These are phyloP conservation scores for Stygiomarasmius scandens DNA, from an alignment of 1,284 basidiomycete genomes.

Conservation along the genomic window DNA sequence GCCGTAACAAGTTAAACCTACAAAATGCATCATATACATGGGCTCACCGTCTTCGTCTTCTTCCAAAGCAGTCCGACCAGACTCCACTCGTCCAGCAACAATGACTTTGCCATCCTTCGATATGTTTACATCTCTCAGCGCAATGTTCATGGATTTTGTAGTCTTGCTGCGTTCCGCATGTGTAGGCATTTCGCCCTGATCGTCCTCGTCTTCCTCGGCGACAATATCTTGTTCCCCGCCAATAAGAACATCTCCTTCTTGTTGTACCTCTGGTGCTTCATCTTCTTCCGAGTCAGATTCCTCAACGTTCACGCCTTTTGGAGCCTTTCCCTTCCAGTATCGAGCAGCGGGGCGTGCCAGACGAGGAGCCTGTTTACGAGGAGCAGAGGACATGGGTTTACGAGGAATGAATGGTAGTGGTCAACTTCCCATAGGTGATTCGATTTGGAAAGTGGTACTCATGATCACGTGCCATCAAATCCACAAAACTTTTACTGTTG, in stretches of 20 bases:
- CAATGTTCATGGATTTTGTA: constrained; percentile 65
- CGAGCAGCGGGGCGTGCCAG: constrained; percentile 72
- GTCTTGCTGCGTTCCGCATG: constrained; percentile 33
- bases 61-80: constrained; percentile 61
- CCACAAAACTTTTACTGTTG: not conserved
- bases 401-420: constrained; percentile 14
- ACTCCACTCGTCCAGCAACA: constrained; percentile 74
- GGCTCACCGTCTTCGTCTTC: constrained; percentile 32
- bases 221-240: constrained; percentile 54
- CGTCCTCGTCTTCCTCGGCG: constrained; percentile 48
- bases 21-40: not conserved
- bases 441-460: too few relatives aligned
- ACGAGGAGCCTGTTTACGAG: constrained; percentile 70
- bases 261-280: constrained; percentile 40
- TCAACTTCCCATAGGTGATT: too few relatives aligned
- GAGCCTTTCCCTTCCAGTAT: constrained; percentile 85
- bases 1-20: constrained; percentile 3
- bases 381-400: constrained; percentile 28
- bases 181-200: constrained; percentile 42
- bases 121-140: constrained; percentile 75
- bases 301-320: constrained; percentile 64
- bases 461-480: not conserved
- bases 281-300: constrained; percentile 66
- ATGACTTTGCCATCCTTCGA: constrained; percentile 77
- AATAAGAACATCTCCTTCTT: constrained; percentile 61